Percentiles rank a stretch among this genome's conserved stretches.
These are phyloP conservation scores for Fraxinus quadrangulata DNA, from an alignment of 257 asterid species.

Conservation along the genomic window DNA sequence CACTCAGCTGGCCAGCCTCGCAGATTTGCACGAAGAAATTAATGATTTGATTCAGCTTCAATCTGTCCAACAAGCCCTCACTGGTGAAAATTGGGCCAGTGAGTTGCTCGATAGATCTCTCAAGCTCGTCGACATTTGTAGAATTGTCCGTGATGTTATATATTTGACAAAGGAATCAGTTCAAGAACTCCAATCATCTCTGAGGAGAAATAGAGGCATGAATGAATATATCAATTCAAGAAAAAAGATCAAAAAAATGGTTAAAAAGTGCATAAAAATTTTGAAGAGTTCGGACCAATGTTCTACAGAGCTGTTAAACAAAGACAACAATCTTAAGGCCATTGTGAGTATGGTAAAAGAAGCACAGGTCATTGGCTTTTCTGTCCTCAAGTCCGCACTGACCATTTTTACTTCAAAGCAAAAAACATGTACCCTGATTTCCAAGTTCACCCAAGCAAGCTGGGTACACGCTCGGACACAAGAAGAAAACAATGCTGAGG, in stretches of 20 bases:
- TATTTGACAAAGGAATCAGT: constrained; percentile 28
- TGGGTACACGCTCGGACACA: neutral
- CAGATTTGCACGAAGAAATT: neutral
- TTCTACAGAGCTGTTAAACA: neutral
- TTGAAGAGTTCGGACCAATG: constrained; percentile 18
- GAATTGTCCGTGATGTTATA: constrained; percentile 22
- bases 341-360: neutral
- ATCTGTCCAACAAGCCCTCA: constrained; percentile 22
- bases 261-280: constrained; percentile 25
- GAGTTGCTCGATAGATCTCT: constrained; percentile 30
- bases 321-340: neutral
- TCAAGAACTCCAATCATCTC: constrained; percentile 32
- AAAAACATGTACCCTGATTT: no score
- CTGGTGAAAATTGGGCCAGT: constrained; percentile 21
- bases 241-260: constrained; percentile 27
- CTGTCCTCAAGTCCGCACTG: neutral
- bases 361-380: neutral
- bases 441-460: neutral
- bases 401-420: neutral
- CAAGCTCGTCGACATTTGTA: constrained; percentile 28
- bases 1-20: constrained; percentile 23
- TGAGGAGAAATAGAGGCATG: constrained; percentile 24
- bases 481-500: constrained; percentile 6
- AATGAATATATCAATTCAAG: constrained; percentile 27
- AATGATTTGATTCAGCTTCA: constrained; percentile 27